Base-by-base conservation (phyloP, 106 monocot genomes). In the Phalaenopsis equestris region DNA sequence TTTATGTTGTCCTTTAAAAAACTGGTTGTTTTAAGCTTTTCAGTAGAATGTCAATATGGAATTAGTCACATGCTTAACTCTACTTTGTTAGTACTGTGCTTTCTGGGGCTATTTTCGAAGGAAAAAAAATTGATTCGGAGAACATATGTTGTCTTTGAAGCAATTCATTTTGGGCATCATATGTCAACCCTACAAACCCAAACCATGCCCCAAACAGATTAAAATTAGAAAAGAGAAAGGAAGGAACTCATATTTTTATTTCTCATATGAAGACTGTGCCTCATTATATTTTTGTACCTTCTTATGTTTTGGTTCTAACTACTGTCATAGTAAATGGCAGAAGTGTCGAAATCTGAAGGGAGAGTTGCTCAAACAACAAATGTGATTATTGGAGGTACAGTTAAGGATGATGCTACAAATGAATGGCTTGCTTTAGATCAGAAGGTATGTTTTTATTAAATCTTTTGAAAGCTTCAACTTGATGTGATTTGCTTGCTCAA, bases 351-450 rank as follows among this genome's bases (percentile, higher is more conserved):
- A 83, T 84, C 90, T 48, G 90, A 97, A 82, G 96, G 96, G 79
- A 90, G 97, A 80, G 86, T 92, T 73, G 88, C 92, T 80, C 94
- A 92, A 52, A 97, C 97, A 48, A 97, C 90, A 72, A 94, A 97
- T 85, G 86, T 97, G 77, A 87, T 97, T 37, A 94, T 97, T 79
- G 97, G 97, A 52, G 97, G 97, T 72, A 97, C 94, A 17, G 94
- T 97, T 81, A 84, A 92, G 18, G 90, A 94, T 92, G 97, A 94
- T 89, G 86, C 90, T 75, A 92, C 89, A 39, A 80, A 92, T 79
- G 97, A 97, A 89, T 97, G 97, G 97, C 84, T 94, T 87, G 90
- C 82, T 83, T 83, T 97, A 55, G 94, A 97, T 88, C 91, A 97
- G 79, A 97, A 97, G 92, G 94, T 97, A 79, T 56, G 56, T 37